Evolutionary conservation across 2,329 filamentous ascomycete genomes (phyloP), one percentile per base, ranked within the genome.

Genomic region (Chrysoporthe cubensis): DNA sequence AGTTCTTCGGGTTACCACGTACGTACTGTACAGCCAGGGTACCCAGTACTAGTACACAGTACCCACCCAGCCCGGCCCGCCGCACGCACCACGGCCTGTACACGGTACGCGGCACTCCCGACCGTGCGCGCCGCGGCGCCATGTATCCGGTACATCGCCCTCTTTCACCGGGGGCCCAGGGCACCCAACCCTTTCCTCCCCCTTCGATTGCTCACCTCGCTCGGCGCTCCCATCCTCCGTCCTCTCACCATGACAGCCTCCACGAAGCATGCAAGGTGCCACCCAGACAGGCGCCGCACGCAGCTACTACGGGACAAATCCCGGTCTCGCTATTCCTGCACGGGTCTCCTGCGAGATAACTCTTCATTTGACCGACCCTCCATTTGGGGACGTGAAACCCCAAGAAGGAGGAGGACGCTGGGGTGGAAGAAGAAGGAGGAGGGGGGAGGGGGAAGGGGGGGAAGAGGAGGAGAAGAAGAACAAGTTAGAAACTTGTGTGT

Each of bases 201-300:
- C 48, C 48, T 13, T 54, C 26, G 26, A 54, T 32, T 54, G 50
- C 50, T 26, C 32, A 21, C 54, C 32, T 57, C 34, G 34, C 40
- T 40, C 34, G 54, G 54, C 54, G 32, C 32, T 40, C 54, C 32
- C 32, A 40, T 40, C 34, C 54, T 57, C 54, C 54, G 34, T 40
- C 54, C 54, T 57, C 54, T 57, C 16, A 40, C 32, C 14, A n/a
- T 18, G 16, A 40, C 34, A 40, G 34, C 54, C 13, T 57, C 54
- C 34, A 40, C 32, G 32, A 57, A n/a, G 34, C 32, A 16, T 57
- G 14, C 54, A 57, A 57, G 54, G 14, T 54, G 50, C 50, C 32
- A 54, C 50, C 50, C 5, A 57, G 32, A 40, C 34, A 40, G 40
- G 16, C 54, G n/a, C 54, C 54, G n/a, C 54, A 57, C 54, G 32